Evolutionary conservation across 768 basidiomycete genomes (phyloP).

Genomic region (Russula emetica): DNA sequence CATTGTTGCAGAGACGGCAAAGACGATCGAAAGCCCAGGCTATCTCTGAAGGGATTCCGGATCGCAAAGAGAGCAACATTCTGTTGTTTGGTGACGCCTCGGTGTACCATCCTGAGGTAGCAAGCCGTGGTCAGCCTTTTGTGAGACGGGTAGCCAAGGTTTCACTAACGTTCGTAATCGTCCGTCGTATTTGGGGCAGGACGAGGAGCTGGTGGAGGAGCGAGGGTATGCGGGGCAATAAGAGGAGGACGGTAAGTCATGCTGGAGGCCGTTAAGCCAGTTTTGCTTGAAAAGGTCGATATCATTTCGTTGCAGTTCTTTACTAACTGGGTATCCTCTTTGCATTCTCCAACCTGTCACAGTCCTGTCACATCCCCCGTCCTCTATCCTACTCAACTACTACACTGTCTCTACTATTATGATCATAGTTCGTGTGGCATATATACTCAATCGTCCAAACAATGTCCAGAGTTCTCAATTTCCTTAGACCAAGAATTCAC

Average conservation of each 20-base stretch:
- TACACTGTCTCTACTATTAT: neutral
- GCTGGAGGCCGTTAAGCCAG: conserved; percentile 18
- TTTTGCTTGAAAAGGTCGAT: conserved; percentile 28
- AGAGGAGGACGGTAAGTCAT: conserved; percentile 28
- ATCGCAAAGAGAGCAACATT: conserved; percentile 85
- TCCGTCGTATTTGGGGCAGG: conserved; percentile 45
- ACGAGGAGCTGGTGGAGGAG: conserved; percentile 7
- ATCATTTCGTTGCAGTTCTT: conserved; percentile 13
- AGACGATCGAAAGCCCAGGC: conserved; percentile 89
- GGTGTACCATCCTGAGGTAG: conserved; percentile 73
- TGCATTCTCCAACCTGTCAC: neutral
- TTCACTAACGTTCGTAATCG: conserved; percentile 66
- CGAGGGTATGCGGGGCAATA: conserved; percentile 5
- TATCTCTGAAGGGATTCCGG: conserved; percentile 75
- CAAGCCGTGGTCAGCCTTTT: conserved; percentile 11
- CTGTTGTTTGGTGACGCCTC: conserved; percentile 74
- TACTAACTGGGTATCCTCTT: neutral
- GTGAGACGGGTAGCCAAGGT: conserved; percentile 8
- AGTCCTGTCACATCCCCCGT: neutral
- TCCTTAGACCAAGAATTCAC: conserved; percentile 49
- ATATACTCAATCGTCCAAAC: neutral
- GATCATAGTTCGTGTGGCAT: neutral
- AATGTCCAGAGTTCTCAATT: neutral
- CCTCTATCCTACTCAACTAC: neutral
- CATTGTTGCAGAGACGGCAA: conserved; percentile 73